Base-by-base conservation (phyloP, 73 alveolate species). In the Paramecium octaurelia region DNA sequence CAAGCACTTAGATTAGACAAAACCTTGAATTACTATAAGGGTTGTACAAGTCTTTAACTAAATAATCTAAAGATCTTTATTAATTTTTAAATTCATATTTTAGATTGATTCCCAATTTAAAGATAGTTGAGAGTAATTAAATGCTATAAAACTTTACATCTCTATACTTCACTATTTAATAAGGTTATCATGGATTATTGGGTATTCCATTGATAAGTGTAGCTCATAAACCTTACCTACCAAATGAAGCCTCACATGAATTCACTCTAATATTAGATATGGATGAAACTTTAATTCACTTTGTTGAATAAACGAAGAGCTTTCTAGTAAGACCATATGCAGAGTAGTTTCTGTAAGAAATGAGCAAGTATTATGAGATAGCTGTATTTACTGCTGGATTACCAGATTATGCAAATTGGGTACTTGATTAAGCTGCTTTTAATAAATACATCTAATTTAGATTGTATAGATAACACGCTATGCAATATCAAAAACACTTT, bases 371-470 rank as follows among this genome's bases (percentile, higher is more conserved):
- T 23, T 98, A 94, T 94, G 99, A 98, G 93, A 95, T 98, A 34
- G 98, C 97, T n/a, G 95, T 98, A 27, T 98, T 98, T 86, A 98
- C 99, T 14, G 99, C 99, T 16, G 99, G 99, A 10, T 93, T 97
- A 97, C 97, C 96, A 88, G 97, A 96, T 92, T 98, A 98, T 95
- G 99, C 99, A 34, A 98, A 95, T 73, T 94, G 98, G 98, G 99
- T 98, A 6, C 94, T 98, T 11, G 96, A 97, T 85, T 68, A 93
- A 71, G 93, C 97, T 8, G 99, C 96, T 90, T 91, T 76, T 31
- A 84, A 95, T 27, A 95, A 94, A 50, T 92, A 85, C 70, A 97
- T 98, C 2, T 77, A 95, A 12, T 90, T 95, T 87, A 93, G 98
- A 73, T 90, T 98, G 48, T 97, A 96, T 95, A 77, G 99, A 57